Base-by-base conservation (phyloP, 2,329 filamentous ascomycete genomes). In the Chaetothyriales sp. region DNA sequence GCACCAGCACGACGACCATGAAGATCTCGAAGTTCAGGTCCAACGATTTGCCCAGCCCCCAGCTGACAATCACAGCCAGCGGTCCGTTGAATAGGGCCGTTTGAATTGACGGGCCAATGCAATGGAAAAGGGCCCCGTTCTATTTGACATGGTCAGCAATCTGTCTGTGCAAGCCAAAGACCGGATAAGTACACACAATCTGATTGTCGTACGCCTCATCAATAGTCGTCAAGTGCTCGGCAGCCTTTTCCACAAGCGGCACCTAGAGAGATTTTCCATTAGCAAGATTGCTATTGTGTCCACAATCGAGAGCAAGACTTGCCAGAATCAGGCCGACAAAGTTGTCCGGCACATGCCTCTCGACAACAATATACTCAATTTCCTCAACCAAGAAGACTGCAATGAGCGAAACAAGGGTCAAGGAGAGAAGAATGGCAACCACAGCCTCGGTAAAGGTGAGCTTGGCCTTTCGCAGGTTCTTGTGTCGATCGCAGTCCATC, bases 81-180 rank as follows among this genome's bases (percentile, higher is more conserved):
- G 89, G 88, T 0, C 82, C 86, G 64, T 93, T 95, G 63, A 95
- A 80, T 28, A 95, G 76, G 1, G 88, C 86, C 0, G 89, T 95
- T 68, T 95, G 89, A 52, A 95, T 83, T 0, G 85, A 90, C 2
- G 87, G 82, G 46, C 86, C 87, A 43, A 95, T 79, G 49, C 92
- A 85, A 64, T 95, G 87, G 44, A 85, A 84, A 22, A 92, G 74
- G 0, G 86, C 86, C 66, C 89, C 82, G 69, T 92, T 92, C 69
- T 64, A 25, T 64, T 47, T 36, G n/a, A 8, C 25, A 28, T 9
- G 43, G 43, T 51, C 45, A 53, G 48, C 46, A 5, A 44, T 39
- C 28, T 12, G 15, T 47, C 12, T 43, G 26, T 5, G 1, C 32
- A 39, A 39, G 10, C 32, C 5, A 10, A 5, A 49, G 66, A 22